A percentile compares a stretch with the other conserved stretches of the same genome.
These are phyloP conservation scores for Suhomyces choctaworum DNA, from an alignment of 1,139 yeast genomes.

Conservation along the genomic window DNA sequence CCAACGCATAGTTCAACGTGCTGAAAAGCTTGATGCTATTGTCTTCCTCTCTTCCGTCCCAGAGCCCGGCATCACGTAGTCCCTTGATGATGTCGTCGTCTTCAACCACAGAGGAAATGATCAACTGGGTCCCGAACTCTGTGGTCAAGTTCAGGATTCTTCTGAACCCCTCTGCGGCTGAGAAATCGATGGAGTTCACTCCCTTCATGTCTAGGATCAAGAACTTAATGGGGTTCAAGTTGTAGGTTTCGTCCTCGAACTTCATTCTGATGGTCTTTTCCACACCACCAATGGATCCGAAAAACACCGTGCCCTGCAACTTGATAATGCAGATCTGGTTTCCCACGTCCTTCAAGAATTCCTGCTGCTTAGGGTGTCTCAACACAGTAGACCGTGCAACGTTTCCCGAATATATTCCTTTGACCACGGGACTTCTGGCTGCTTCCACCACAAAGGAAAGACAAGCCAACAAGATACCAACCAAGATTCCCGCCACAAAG, in stretches of 20 bases:
- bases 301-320: slow-evolving; percentile 83
- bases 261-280: slow-evolving; percentile 71
- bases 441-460: slow-evolving; percentile 90
- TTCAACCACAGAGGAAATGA: slow-evolving; percentile 73
- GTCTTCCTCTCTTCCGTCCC: slow-evolving; percentile 47
- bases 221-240: slow-evolving; percentile 64
- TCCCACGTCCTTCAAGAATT: slow-evolving; percentile 81
- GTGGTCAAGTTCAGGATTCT: slow-evolving; percentile 77
- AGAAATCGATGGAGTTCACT: slow-evolving; percentile 82
- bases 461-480: slow-evolving; percentile 89
- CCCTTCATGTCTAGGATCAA: slow-evolving; percentile 82
- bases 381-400: slow-evolving; percentile 91
- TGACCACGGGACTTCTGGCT: slow-evolving; percentile 78
- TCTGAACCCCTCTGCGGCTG: slow-evolving; percentile 95
- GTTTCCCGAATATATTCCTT: slow-evolving; percentile 81
- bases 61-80: slow-evolving; percentile 69
- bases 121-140: slow-evolving; percentile 67
- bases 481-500: slow-evolving; percentile 88
- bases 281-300: slow-evolving; percentile 92
- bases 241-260: slow-evolving; percentile 59
- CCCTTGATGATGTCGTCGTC: slow-evolving; percentile 64
- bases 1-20: slow-evolving; percentile 83
- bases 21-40: slow-evolving; percentile 61
- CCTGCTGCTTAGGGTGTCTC: slow-evolving; percentile 88
- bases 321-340: slow-evolving; percentile 87